Conservation (phyloP, 805 yeast species). For the Starmera pachycereana region DNA sequence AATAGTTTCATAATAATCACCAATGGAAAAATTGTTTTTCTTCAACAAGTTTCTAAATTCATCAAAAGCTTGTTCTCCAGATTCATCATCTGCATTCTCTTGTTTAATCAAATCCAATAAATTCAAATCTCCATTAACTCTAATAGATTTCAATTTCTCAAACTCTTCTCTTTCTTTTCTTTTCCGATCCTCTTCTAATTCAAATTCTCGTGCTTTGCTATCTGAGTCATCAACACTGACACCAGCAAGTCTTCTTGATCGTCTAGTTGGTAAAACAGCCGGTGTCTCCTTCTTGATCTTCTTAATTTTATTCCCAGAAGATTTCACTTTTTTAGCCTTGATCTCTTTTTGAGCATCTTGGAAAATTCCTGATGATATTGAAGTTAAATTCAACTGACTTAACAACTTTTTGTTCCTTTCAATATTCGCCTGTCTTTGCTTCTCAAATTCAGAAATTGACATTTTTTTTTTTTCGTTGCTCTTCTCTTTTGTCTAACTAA, state of each 20-base stretch:
- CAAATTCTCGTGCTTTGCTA: slow-evolving; percentile 13
- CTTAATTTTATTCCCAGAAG: slow-evolving; percentile 3
- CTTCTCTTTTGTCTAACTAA: too few relatives aligned
- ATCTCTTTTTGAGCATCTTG: slow-evolving; percentile 30
- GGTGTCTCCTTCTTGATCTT: slow-evolving; percentile 14
- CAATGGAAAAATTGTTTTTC: slow-evolving; percentile 39
- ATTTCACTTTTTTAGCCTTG: slow-evolving; percentile 10
- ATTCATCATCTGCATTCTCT: slow-evolving; percentile 28
- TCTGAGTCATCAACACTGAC: slow-evolving; percentile 44
- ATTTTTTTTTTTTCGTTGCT: neutral
- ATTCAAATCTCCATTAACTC: slow-evolving; percentile 57
- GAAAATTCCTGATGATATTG: slow-evolving; percentile 42
- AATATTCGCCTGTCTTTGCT: slow-evolving; percentile 65
- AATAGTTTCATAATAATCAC: slow-evolving; percentile 57
- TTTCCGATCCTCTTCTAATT: slow-evolving; percentile 14
- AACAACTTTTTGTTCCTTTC: slow-evolving; percentile 73
- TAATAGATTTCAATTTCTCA: slow-evolving; percentile 41
- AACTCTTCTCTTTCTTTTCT: slow-evolving; percentile 29
- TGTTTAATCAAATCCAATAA: slow-evolving; percentile 46
- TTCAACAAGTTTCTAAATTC: slow-evolving; percentile 23
- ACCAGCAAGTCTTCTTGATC: slow-evolving; percentile 76
- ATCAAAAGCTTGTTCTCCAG: slow-evolving; percentile 21
- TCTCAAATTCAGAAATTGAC: slow-evolving; percentile 54
- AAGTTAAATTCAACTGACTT: slow-evolving; percentile 56
- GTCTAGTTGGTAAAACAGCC: slow-evolving; percentile 45